Conservation (phyloP, 805 yeast species). For the Pichia manshurica region DNA sequence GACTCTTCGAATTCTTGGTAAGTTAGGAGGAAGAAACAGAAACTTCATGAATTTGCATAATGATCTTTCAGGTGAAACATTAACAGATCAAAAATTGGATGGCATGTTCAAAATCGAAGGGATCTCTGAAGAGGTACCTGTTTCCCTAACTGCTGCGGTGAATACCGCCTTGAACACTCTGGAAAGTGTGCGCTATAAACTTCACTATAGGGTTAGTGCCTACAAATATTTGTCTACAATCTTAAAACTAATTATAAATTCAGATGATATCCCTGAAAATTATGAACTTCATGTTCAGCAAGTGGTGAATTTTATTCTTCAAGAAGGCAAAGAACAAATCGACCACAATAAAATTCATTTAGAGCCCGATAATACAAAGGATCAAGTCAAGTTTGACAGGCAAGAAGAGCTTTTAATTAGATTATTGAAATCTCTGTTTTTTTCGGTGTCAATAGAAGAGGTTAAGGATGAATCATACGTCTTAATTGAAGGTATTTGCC, state of each 20-base stretch:
- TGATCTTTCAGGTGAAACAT: constrained; percentile 49
- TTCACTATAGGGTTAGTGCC: constrained; percentile 71
- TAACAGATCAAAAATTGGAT: constrained; percentile 57
- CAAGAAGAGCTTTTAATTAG: constrained; percentile 63
- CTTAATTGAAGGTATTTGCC: constrained; percentile 61
- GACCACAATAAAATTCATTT: constrained; percentile 20
- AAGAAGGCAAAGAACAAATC: constrained; percentile 25
- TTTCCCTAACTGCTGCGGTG: constrained; percentile 80
- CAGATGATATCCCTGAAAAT: constrained; percentile 42
- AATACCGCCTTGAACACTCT: constrained; percentile 70
- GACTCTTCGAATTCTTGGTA: constrained; percentile 87
- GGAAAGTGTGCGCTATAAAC: constrained; percentile 57
- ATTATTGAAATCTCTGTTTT: constrained; percentile 66
- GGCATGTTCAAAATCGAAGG: constrained; percentile 73
- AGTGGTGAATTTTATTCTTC: constrained; percentile 41
- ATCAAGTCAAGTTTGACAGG: constrained; percentile 43
- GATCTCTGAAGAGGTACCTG: constrained; percentile 50
- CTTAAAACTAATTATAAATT: constrained; percentile 61
- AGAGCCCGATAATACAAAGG: constrained; percentile 40
- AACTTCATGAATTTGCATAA: constrained; percentile 73
- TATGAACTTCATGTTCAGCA: constrained; percentile 41
- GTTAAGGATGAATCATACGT: constrained; percentile 59
- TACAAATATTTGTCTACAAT: constrained; percentile 64
- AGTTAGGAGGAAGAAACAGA: constrained; percentile 93
- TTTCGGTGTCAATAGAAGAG: constrained; percentile 70